A percentile compares a stretch with the other conserved stretches of the same genome.
phyloP scores from a whole-genome alignment of 108 stramenopile species.

The Pseudonitzschia delicatissima region DNA sequence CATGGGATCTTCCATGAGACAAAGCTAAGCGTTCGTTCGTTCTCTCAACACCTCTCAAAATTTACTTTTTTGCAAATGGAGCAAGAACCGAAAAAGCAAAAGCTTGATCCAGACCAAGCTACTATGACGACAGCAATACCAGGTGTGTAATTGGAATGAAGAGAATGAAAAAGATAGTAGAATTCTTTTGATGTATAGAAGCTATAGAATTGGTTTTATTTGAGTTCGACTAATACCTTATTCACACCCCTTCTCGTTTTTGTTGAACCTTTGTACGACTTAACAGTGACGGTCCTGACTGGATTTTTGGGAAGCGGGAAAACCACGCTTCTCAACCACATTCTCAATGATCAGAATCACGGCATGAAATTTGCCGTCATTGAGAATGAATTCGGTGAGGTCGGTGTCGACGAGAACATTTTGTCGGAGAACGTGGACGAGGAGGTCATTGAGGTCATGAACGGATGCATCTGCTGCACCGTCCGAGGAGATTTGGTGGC shows the following conservation, averaged over 20 bases:
- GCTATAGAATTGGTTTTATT: not conserved
- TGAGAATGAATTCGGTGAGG: conserved; percentile 95
- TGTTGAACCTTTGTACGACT: not conserved
- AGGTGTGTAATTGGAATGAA: not conserved
- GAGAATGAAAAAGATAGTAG: not conserved
- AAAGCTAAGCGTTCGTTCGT: too few relatives aligned
- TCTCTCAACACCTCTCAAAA: too few relatives aligned
- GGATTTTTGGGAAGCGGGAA: conserved; percentile 97
- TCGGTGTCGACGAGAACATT: conserved; percentile 88
- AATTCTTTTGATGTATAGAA: not conserved
- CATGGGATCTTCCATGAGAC: too few relatives aligned
- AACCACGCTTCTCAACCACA: conserved; percentile 92
- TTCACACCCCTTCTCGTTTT: not conserved
- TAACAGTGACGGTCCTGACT: conserved; percentile 25
- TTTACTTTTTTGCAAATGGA: not conserved
- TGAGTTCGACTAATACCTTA: not conserved
- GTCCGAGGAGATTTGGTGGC: conserved; percentile 80
- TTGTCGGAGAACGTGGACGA: conserved; percentile 62
- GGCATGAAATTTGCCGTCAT: conserved; percentile 89
- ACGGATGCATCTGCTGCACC: conserved; percentile 90
- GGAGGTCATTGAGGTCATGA: conserved; percentile 84
- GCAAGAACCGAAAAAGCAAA: not conserved
- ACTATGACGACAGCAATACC: not conserved
- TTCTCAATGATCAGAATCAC: conserved; percentile 72
- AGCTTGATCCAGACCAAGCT: not conserved